Evolutionary conservation across 2,329 filamentous ascomycete species (phyloP).

Genomic region (Scedosporium apiospermum): DNA sequence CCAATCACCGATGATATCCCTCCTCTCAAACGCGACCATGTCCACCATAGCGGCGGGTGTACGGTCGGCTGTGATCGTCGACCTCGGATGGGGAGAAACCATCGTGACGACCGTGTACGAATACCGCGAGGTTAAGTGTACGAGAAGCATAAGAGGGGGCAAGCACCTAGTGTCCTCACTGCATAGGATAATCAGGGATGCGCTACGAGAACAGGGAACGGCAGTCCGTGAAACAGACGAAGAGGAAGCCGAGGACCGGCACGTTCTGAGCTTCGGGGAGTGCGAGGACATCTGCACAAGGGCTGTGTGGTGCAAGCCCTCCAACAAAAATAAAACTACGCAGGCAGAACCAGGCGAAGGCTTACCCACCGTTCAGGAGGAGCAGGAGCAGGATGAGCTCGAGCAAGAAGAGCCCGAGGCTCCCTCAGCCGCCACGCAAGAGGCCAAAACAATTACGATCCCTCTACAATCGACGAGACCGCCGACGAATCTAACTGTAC

Average conservation of each 20-base stretch:
- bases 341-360: slow-evolving; percentile 20
- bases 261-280: slow-evolving; percentile 59
- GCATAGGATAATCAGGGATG: slow-evolving; percentile 49
- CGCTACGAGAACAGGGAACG: slow-evolving; percentile 16
- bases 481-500: slow-evolving; percentile 50
- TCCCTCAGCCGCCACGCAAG: slow-evolving; percentile 11
- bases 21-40: slow-evolving; percentile 70
- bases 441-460: slow-evolving; percentile 26
- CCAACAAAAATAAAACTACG: neutral
- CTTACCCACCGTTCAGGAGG: slow-evolving; percentile 44
- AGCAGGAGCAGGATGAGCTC: slow-evolving; percentile 50
- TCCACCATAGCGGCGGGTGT: slow-evolving; percentile 69
- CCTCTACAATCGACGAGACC: slow-evolving; percentile 36
- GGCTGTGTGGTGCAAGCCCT: slow-evolving; percentile 61
- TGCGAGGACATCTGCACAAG: slow-evolving; percentile 71
- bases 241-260: slow-evolving; percentile 17
- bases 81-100: slow-evolving; percentile 90
- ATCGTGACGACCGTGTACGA: slow-evolving; percentile 81
- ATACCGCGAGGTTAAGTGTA: slow-evolving; percentile 68
- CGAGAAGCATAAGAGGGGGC: slow-evolving; percentile 64
- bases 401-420: slow-evolving; percentile 19
- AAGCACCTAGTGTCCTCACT: slow-evolving; percentile 62
- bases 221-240: slow-evolving; percentile 17
- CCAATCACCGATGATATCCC: slow-evolving; percentile 68
- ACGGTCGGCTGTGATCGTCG: slow-evolving; percentile 76